Percentiles rank a stretch among this genome's conserved stretches.
Evolutionary conservation across 148 eudicot genomes (phyloP).

Genomic region (Silene latifolia): DNA sequence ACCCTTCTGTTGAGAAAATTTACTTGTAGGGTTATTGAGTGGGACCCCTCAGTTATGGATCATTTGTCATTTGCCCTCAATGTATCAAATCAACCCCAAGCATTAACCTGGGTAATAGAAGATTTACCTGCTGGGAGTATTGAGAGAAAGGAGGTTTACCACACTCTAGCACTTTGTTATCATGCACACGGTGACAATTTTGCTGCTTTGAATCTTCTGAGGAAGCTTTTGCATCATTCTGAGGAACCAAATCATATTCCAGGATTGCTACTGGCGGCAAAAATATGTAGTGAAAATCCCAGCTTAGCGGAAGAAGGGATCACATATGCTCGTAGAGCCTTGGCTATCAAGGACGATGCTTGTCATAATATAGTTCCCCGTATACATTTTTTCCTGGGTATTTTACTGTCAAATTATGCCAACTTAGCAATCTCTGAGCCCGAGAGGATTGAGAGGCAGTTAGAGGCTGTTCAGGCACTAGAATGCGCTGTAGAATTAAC

Average conservation of each 20-base stretch:
- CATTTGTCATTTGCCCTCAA: conserved; percentile 81
- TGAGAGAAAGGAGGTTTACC: conserved; percentile 51
- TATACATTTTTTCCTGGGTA: conserved; percentile 44
- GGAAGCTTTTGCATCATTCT: conserved; percentile 44
- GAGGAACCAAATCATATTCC: conserved; percentile 44
- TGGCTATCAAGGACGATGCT: conserved; percentile 42
- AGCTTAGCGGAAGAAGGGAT: conserved; percentile 59
- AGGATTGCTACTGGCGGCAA: conserved; percentile 64
- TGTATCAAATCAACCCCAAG: conserved; percentile 48
- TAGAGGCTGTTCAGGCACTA: conserved; percentile 49
- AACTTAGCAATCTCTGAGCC: conserved; percentile 41
- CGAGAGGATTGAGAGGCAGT: conserved; percentile 41
- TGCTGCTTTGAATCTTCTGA: conserved; percentile 58
- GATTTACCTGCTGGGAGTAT: conserved; percentile 68
- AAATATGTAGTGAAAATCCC: conserved; percentile 53
- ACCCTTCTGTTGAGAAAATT: conserved; percentile 62
- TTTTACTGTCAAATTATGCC: conserved; percentile 44
- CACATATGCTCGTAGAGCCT: conserved; percentile 53
- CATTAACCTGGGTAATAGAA: conserved; percentile 75
- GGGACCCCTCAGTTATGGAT: conserved; percentile 88
- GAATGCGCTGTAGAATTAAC: conserved; percentile 47
- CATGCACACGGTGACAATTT: conserved; percentile 58
- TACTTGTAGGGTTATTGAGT: conserved; percentile 47
- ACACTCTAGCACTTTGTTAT: conserved; percentile 72
- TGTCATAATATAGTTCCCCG: conserved; percentile 49